These are phyloP conservation scores for Pelomyxa schiedti DNA, from an alignment of 78 protist species.

Conservation along the genomic window DNA sequence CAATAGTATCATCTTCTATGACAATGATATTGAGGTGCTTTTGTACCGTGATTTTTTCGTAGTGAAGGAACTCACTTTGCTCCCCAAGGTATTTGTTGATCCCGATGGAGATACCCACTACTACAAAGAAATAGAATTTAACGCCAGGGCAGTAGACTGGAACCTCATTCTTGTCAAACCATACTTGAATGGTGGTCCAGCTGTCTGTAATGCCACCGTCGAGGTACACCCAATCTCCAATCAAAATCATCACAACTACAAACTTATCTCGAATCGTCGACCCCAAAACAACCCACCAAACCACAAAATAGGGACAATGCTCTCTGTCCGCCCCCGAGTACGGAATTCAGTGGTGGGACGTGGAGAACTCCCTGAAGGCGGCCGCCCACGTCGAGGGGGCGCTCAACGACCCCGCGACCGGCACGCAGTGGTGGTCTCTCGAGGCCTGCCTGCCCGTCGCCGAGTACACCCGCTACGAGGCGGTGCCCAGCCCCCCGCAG, in stretches of 20 bases:
- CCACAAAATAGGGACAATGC: not conserved
- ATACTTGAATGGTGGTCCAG: slow-evolving; percentile 9
- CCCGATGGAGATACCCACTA: slow-evolving; percentile 16
- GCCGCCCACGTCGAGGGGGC: slow-evolving; percentile 9
- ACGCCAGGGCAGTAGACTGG: slow-evolving; percentile 13
- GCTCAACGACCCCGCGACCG: not conserved
- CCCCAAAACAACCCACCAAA: no score
- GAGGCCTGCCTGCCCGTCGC: slow-evolving; percentile 9
- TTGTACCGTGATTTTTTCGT: no score
- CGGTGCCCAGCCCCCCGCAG: not conserved
- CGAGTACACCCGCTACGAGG: not conserved
- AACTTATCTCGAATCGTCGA: slow-evolving; percentile 10
- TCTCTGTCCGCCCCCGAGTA: not conserved
- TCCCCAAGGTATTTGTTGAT: slow-evolving; percentile 22
- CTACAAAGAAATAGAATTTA: slow-evolving; percentile 42
- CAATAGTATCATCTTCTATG: slow-evolving; percentile 9
- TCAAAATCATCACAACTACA: no score
- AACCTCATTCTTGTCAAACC: slow-evolving; percentile 11
- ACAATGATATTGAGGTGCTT: slow-evolving; percentile 26
- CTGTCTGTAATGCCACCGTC: not conserved
- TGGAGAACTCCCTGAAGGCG: not conserved
- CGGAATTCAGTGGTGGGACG: not conserved
- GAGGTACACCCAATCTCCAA: no score
- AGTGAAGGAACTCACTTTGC: no score
- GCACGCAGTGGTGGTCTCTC: not conserved